A percentile compares a stretch with the other conserved stretches of the same genome.
Evolutionary conservation across 2,329 filamentous ascomycete genomes (phyloP).

Genomic region (Calonectria hawksworthii): DNA sequence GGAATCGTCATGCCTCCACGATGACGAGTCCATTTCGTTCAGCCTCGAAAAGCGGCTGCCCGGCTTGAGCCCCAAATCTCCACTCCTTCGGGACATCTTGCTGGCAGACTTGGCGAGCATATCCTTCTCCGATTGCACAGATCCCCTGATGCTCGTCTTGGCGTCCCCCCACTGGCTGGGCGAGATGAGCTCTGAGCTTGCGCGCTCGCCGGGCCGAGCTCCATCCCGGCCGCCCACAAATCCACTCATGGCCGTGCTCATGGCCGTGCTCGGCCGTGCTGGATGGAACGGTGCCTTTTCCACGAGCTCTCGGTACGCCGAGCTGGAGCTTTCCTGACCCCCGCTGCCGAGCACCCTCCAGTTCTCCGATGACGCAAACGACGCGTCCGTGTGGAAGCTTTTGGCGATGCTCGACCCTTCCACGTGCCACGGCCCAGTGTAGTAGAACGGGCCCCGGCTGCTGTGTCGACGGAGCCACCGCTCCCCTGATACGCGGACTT

Average conservation of each 20-base stretch:
- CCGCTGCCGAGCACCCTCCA: constrained; percentile 50
- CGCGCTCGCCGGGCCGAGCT: constrained; percentile 38
- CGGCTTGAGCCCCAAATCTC: constrained; percentile 9
- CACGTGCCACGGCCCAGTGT: constrained; percentile 37
- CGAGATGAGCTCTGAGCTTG: constrained; percentile 38
- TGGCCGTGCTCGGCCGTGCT: constrained; percentile 47
- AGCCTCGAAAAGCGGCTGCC: constrained; percentile 30
- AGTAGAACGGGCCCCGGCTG: constrained; percentile 32
- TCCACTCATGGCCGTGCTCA: constrained; percentile 25
- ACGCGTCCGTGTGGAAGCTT: constrained; percentile 47
- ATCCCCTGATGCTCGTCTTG: constrained; percentile 37
- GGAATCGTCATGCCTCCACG: constrained; percentile 39
- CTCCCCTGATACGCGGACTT: constrained; percentile 40
- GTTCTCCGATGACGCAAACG: constrained; percentile 55
- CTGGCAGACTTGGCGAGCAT: constrained; percentile 25
- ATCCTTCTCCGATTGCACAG: constrained; percentile 35
- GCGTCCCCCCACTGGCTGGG: constrained; percentile 45
- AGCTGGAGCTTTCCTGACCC: constrained; percentile 45
- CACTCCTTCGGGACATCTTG: constrained; percentile 9
- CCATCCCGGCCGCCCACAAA: constrained; percentile 31
- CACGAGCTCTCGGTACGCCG: constrained; percentile 52
- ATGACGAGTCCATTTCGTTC: constrained; percentile 24
- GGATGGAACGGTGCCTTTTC: constrained; percentile 56
- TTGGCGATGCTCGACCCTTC: constrained; percentile 38
- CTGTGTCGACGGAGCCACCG: constrained; percentile 33